A percentile compares a stretch with the other conserved stretches of the same genome.
These are phyloP conservation scores for Cyclostephanos invisitatus DNA, from an alignment of 108 stramenopile genomes.

Conservation along the genomic window DNA sequence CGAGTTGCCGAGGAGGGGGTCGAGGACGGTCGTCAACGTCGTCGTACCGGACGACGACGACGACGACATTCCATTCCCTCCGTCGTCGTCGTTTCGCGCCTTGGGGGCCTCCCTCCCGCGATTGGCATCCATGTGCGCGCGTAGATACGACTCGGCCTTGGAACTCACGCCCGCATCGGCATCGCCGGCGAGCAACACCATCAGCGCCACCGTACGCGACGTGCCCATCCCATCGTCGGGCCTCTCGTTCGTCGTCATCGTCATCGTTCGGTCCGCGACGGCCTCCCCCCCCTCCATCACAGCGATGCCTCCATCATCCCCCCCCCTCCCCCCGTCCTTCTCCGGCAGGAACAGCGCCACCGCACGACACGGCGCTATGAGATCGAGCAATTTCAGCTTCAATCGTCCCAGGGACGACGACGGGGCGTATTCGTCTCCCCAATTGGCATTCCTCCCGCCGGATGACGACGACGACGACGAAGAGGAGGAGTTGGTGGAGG, in stretches of 20 bases:
- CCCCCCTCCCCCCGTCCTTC: neutral
- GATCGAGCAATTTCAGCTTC: constrained; percentile 64
- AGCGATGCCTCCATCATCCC: neutral
- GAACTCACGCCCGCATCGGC: constrained; percentile 57
- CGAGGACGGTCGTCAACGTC: constrained; percentile 13
- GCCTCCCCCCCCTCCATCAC: neutral
- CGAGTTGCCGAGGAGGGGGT: constrained; percentile 52
- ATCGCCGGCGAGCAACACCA: constrained; percentile 67
- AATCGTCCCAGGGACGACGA: constrained; percentile 31
- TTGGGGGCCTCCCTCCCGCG: constrained; percentile 38
- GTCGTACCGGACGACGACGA: neutral
- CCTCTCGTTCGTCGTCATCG: neutral
- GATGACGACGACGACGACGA: too few relatives aligned
- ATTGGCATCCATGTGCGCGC: constrained; percentile 63
- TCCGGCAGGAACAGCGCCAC: constrained; percentile 60
- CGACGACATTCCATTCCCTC: neutral
- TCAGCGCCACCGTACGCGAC: constrained; percentile 63
- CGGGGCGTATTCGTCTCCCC: constrained; percentile 39
- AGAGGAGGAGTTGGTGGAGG: too few relatives aligned
- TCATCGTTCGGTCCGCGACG: neutral
- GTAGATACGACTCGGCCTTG: constrained; percentile 60
- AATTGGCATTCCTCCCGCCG: constrained; percentile 45
- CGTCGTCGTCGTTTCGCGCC: neutral
- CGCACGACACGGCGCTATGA: constrained; percentile 68
- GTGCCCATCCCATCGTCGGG: constrained; percentile 22